Conservation (phyloP, 2,329 filamentous ascomycete genomes). For the Neofusicoccum kwambonambiense region DNA sequence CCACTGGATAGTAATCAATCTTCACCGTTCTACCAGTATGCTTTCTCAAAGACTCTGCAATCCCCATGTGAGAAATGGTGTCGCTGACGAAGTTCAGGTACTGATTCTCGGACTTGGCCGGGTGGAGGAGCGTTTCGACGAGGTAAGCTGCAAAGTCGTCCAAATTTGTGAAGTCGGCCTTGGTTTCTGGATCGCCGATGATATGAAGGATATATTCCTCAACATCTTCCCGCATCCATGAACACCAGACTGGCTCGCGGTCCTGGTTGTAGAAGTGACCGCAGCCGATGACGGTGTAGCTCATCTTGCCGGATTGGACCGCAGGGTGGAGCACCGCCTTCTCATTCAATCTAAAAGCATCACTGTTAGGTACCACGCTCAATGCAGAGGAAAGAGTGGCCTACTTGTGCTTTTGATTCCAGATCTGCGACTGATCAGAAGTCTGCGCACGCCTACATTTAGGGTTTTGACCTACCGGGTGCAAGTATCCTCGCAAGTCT, state of each 20-base stretch:
- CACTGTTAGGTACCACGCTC: conserved; percentile 17
- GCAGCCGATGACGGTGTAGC: conserved; percentile 33
- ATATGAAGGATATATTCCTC: conserved; percentile 26
- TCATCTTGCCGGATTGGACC: conserved; percentile 25
- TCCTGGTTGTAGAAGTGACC: conserved; percentile 33
- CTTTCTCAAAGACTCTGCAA: conserved; percentile 23
- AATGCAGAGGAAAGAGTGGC: not conserved
- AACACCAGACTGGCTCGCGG: conserved; percentile 29
- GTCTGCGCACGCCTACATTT: not conserved
- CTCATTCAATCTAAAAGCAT: conserved; percentile 24
- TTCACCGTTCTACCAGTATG: conserved; percentile 23
- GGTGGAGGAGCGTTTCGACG: conserved; percentile 26
- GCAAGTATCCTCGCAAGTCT: conserved; percentile 24
- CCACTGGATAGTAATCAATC: conserved; percentile 13
- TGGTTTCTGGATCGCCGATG: conserved; percentile 25
- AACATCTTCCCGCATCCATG: conserved; percentile 25
- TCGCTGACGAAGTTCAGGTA: conserved; percentile 28
- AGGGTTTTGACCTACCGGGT: conserved; percentile 15
- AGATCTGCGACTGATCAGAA: not conserved
- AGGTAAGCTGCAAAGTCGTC: conserved; percentile 29
- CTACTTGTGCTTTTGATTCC: not conserved
- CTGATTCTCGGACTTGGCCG: conserved; percentile 25
- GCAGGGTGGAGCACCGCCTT: conserved; percentile 24
- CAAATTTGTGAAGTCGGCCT: conserved; percentile 27
- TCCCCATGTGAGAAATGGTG: conserved; percentile 25